Percentiles rank a stretch among this genome's conserved stretches.
phyloP scores from a whole-genome alignment of 2,329 filamentous ascomycete genomes.

The Aureobasidium zeae region DNA sequence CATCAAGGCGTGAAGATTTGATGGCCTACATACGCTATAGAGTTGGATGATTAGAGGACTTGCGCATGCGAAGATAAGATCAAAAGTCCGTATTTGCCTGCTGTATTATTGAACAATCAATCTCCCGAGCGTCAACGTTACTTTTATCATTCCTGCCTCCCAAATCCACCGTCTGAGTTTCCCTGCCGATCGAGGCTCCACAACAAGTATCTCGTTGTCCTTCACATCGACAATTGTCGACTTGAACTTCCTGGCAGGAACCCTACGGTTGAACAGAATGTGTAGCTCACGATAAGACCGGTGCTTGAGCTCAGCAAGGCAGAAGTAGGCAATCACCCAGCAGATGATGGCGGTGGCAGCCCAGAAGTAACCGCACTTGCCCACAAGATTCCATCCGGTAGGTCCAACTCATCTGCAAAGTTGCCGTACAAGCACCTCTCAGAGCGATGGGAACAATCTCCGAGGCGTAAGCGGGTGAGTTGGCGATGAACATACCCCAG shows the following conservation, averaged over 20 bases:
- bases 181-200: too few species aligned
- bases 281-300: constrained; percentile 40
- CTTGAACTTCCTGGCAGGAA: constrained; percentile 38
- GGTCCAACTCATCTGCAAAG: constrained; percentile 58
- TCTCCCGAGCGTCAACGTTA: too few species aligned
- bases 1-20: too few species aligned
- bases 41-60: too few species aligned
- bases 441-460: constrained; percentile 53
- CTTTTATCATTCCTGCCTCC: too few species aligned
- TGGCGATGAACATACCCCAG: constrained; percentile 58
- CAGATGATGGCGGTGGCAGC: constrained; percentile 36
- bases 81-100: too few species aligned
- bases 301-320: constrained; percentile 38
- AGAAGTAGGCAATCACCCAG: constrained; percentile 36
- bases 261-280: constrained; percentile 37
- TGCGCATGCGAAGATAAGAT: too few species aligned
- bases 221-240: constrained; percentile 35
- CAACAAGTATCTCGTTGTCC: constrained; percentile 40
- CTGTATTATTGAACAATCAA: too few species aligned
- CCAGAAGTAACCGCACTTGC: constrained; percentile 43
- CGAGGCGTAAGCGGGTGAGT: constrained; percentile 52
- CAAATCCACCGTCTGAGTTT: too few species aligned
- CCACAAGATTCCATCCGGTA: constrained; percentile 27
- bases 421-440: constrained; percentile 49
- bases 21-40: too few species aligned